phyloP scores from a whole-genome alignment of 768 basidiomycete genomes.

The Suillus bovinus region DNA sequence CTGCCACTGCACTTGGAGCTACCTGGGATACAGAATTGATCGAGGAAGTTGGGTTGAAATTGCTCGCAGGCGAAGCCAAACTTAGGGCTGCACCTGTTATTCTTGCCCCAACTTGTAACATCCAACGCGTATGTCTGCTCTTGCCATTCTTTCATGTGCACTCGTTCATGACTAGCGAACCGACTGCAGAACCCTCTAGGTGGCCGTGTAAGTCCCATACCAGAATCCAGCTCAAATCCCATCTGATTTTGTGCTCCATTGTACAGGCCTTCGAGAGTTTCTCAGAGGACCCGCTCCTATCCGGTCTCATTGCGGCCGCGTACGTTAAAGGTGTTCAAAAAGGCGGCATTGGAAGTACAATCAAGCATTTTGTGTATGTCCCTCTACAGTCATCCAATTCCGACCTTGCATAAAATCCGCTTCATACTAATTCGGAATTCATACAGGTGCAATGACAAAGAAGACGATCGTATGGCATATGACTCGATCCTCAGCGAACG shows the following conservation, averaged over 20 bases:
- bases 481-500: slow-evolving; percentile 50
- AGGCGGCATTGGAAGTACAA: slow-evolving; percentile 71
- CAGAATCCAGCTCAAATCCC: background rate
- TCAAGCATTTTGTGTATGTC: slow-evolving; percentile 81
- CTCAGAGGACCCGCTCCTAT: slow-evolving; percentile 76
- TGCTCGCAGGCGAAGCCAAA: slow-evolving; percentile 74
- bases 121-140: slow-evolving; percentile 58
- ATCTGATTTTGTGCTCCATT: slow-evolving; percentile 11
- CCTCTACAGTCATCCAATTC: background rate
- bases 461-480: slow-evolving; percentile 70
- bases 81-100: slow-evolving; percentile 66
- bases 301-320: slow-evolving; percentile 66
- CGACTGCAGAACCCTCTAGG: slow-evolving; percentile 61
- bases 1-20: slow-evolving; percentile 72
- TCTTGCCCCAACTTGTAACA: slow-evolving; percentile 83
- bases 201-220: slow-evolving; percentile 48
- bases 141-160: background rate
- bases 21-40: slow-evolving; percentile 73
- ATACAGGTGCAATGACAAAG: slow-evolving; percentile 74
- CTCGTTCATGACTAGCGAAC: background rate
- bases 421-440: slow-evolving; percentile 4
- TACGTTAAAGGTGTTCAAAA: slow-evolving; percentile 79
- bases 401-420: background rate
- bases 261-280: slow-evolving; percentile 72
- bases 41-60: slow-evolving; percentile 56